Conservation (phyloP, 345 rosid genomes). For the Raphanus raphanistrum region DNA sequence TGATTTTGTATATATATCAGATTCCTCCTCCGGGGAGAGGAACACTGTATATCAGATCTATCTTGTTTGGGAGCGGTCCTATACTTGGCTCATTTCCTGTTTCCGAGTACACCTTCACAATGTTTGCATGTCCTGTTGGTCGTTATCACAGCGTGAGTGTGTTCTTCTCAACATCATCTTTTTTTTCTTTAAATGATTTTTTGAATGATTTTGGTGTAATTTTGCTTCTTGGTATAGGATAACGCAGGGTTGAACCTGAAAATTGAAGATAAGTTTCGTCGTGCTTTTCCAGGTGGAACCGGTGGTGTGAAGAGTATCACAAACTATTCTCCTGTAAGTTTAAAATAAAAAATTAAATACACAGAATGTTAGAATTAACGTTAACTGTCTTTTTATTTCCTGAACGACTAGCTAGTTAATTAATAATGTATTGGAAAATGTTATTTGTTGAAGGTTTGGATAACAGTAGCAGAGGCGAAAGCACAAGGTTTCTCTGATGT, state of each 20-base stretch:
- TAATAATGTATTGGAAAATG: neutral
- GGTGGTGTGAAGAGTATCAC: constrained; percentile 61
- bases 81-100: constrained; percentile 55
- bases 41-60: constrained; percentile 60
- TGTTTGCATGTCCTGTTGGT: constrained; percentile 60
- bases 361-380: neutral
- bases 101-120: constrained; percentile 52
- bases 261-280: constrained; percentile 51
- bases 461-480: constrained; percentile 53
- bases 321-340: constrained; percentile 60
- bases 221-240: constrained; percentile 33
- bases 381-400: neutral
- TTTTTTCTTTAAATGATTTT: neutral
- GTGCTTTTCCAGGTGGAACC: constrained; percentile 67
- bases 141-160: constrained; percentile 43
- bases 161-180: neutral
- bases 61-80: constrained; percentile 60
- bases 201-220: neutral
- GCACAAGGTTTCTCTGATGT: constrained; percentile 65
- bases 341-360: neutral
- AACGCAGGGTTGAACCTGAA: constrained; percentile 41
- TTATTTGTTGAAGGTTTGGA: constrained; percentile 42
- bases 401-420: neutral
- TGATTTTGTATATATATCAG: constrained; percentile 23
- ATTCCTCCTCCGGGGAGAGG: constrained; percentile 71